Conservation (phyloP, 1,139 yeast species). For the Suhomyces maxii region DNA sequence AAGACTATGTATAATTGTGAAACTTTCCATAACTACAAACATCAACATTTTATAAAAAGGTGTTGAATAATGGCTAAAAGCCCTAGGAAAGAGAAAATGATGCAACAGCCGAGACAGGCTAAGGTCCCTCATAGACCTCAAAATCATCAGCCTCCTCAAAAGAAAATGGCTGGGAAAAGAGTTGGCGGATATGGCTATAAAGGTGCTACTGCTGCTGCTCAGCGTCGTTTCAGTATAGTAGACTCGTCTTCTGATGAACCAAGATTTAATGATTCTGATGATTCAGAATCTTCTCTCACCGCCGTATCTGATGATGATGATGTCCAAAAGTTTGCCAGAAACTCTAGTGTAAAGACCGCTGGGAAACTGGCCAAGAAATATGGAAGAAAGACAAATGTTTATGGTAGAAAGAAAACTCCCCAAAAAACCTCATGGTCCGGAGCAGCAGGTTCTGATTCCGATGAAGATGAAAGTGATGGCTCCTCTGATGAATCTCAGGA, state of each 20-base stretch:
- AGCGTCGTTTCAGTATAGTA: slow-evolving; percentile 46
- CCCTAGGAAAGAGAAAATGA: slow-evolving; percentile 24
- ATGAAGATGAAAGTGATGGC: slow-evolving; percentile 22
- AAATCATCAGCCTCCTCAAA: neutral
- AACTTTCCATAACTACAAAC: slow-evolving; percentile 8
- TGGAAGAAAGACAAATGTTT: slow-evolving; percentile 10
- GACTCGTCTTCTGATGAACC: slow-evolving; percentile 27
- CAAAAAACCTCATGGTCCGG: slow-evolving; percentile 27
- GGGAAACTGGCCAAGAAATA: slow-evolving; percentile 7
- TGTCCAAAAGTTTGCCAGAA: slow-evolving; percentile 14
- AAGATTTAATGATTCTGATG: slow-evolving; percentile 7
- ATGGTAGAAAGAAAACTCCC: slow-evolving; percentile 25
- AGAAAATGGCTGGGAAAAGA: slow-evolving; percentile 29
- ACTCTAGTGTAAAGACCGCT: slow-evolving; percentile 7
- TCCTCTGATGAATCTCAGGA: slow-evolving; percentile 36
- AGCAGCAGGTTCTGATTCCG: slow-evolving; percentile 20
- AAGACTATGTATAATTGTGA: slow-evolving; percentile 6
- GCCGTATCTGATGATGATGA: slow-evolving; percentile 43
- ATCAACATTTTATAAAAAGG: slow-evolving; percentile 6
- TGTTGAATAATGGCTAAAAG: slow-evolving; percentile 29
- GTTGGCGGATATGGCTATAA: slow-evolving; percentile 24
- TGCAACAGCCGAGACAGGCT: slow-evolving; percentile 4
- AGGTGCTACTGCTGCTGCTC: slow-evolving; percentile 8
- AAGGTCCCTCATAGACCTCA: slow-evolving; percentile 5
- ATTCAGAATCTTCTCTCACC: slow-evolving; percentile 41